Conservation (phyloP, 164 flowering plant genomes). For the Cinnamomum micranthum region DNA sequence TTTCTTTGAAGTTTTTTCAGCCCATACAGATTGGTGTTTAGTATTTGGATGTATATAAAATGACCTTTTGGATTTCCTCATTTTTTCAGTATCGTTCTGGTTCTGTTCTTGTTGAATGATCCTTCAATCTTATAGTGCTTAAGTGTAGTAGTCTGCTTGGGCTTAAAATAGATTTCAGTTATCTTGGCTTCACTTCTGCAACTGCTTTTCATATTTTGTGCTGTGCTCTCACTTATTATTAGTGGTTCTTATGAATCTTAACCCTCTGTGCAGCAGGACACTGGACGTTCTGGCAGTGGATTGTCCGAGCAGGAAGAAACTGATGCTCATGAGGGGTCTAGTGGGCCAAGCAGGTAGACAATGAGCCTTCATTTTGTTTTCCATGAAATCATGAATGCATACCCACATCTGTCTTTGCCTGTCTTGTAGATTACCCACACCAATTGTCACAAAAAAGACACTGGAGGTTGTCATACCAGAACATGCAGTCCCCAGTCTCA, state of each 20-base stretch:
- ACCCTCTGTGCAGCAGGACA: conserved; percentile 41
- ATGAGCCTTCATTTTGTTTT: neutral
- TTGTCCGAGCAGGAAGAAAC: conserved; percentile 43
- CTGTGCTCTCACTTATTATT: neutral
- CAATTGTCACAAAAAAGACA: conserved; percentile 84
- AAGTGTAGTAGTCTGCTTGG: too few species aligned
- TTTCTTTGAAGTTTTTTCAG: too few species aligned
- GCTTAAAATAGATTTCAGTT: too few species aligned
- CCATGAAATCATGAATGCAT: too few species aligned
- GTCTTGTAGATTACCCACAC: conserved; percentile 45
- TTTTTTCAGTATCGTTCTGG: too few species aligned
- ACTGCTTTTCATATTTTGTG: neutral
- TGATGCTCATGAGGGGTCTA: conserved; percentile 51
- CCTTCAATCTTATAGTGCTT: too few species aligned
- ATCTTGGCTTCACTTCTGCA: too few species aligned
- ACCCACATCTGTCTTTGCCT: neutral
- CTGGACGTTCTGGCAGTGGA: conserved; percentile 38
- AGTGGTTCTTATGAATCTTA: neutral
- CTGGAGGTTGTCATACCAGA: conserved; percentile 91
- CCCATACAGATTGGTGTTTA: too few species aligned
- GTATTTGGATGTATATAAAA: too few species aligned
- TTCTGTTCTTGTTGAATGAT: too few species aligned
- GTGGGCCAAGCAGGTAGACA: conserved; percentile 48
- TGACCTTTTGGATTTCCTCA: too few species aligned
- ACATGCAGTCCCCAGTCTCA: conserved; percentile 69